phyloP scores from a whole-genome alignment of 106 monocot species.

The Narthecium ossifragum region DNA sequence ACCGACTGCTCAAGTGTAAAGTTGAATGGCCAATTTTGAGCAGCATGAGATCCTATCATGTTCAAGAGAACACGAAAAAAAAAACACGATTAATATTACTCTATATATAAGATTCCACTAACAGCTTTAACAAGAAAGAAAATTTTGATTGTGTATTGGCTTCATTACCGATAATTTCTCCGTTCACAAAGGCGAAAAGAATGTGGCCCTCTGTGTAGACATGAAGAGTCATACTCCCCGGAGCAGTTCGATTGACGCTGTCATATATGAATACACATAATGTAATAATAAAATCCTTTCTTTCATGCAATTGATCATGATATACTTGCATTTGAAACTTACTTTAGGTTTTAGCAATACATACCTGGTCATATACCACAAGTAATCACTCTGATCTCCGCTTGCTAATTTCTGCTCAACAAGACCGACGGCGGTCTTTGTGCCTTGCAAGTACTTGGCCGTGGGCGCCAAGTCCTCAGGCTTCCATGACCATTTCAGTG shows the following conservation, averaged over 20 bases:
- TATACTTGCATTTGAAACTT: too few species aligned
- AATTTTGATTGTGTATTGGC: too few species aligned
- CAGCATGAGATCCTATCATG: too few species aligned
- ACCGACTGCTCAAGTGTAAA: slow-evolving; percentile 34
- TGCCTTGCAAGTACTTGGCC: neutral
- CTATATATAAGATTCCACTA: too few species aligned
- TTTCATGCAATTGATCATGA: too few species aligned
- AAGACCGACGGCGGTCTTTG: neutral
- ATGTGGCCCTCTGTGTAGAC: neutral
- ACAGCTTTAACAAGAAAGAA: too few species aligned
- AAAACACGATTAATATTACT: too few species aligned
- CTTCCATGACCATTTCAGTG: slow-evolving; percentile 24
- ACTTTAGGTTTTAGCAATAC: neutral
- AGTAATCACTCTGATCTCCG: slow-evolving; percentile 26
- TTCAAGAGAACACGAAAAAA: too few species aligned
- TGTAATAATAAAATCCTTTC: too few species aligned
- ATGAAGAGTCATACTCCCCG: neutral
- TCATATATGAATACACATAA: too few species aligned
- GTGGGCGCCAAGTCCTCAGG: slow-evolving; percentile 4
- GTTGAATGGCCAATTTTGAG: too few species aligned
- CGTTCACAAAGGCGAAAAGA: slow-evolving; percentile 8
- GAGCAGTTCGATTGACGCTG: neutral
- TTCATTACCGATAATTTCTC: slow-evolving; percentile 7
- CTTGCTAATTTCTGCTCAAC: slow-evolving; percentile 13
- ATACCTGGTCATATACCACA: slow-evolving; percentile 33